Evolutionary conservation across 441 rosid species (phyloP).

Genomic region (Syzygium syzygioides): DNA sequence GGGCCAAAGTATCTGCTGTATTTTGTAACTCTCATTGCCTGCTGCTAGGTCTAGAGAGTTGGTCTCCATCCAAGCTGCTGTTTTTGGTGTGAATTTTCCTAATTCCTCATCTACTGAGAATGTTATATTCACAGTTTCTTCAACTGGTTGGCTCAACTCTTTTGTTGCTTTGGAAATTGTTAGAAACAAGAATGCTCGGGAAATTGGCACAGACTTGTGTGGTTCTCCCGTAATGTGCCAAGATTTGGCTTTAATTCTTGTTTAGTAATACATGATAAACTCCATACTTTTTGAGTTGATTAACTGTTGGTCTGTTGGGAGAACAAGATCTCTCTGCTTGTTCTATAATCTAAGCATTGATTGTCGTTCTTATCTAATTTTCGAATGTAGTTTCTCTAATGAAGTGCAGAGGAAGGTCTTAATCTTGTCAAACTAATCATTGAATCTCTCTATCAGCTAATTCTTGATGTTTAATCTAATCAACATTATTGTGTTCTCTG

Average conservation of each 20-base stretch:
- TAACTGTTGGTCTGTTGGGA: neutral
- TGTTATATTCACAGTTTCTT: neutral
- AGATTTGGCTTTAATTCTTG: neutral
- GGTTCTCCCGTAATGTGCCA: neutral
- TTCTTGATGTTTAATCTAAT: neutral
- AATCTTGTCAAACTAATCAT: neutral
- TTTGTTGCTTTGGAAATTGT: neutral
- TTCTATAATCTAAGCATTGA: neutral
- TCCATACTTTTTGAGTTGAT: neutral
- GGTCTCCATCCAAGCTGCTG: neutral
- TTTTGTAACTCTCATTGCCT: neutral
- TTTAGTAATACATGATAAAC: neutral
- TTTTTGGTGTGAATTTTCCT: neutral
- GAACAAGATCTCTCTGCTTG: neutral
- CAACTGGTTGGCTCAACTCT: neutral
- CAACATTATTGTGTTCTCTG: neutral
- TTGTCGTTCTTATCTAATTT: neutral
- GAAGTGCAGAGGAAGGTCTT: neutral
- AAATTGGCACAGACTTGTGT: neutral
- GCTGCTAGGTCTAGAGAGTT: neutral
- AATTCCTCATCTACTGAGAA: neutral
- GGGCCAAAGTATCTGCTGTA: neutral
- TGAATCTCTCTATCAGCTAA: neutral
- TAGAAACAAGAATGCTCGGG: neutral
- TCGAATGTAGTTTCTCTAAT: neutral